Base-by-base conservation (phyloP, 176 grass and related monocot genomes). In the Tuctoria greenei region DNA sequence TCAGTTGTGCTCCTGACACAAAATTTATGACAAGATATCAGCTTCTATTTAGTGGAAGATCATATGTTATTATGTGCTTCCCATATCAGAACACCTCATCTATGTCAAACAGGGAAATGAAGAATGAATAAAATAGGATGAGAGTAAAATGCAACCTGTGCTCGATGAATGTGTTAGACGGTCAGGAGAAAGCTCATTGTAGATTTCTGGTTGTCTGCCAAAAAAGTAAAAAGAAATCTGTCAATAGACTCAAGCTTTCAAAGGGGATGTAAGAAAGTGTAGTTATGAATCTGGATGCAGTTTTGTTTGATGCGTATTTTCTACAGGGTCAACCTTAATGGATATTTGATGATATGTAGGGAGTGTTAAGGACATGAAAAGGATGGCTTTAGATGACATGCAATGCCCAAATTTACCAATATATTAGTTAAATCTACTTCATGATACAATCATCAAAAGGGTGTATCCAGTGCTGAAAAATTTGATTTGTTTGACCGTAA, bases 1-100 rank as follows among this genome's bases (percentile, higher is more conserved):
- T 78, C 76, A 90, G 81, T 67, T 85, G 84, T 64, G 88, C 61
- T 61, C 83, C 95, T 92, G 74, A 78, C 31, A 66, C 87, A 74
- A 72, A 78, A 20, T 72, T 74, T 69, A 50, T 52, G 71, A 36
- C 10, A 76, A 51, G 14, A 77, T 76, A 66, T 73, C 18, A 76
- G 31, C 6, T 68, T 67, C 18, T 38, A 25, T 39, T 63, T 17
- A 4, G 9, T 12, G 37, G 35, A 58, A 78, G 42, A 67, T 61
- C 69, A 71, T 62, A 56, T 8, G 5, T 47, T 37, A 72, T 60
- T 82, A 17, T 73, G 2, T 78, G 59, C 66, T 72, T 1, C 66
- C 31, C 24, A 51, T 72, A 52, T 10, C 27, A 72, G 6, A 59
- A 45, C 10, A 41, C 38, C 49, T 35, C 18, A 28, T n/a, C 31